A percentile compares a stretch with the other conserved stretches of the same genome.
Conservation (phyloP, 2,329 filamentous ascomycete species). For the Seiridium unicorne region DNA sequence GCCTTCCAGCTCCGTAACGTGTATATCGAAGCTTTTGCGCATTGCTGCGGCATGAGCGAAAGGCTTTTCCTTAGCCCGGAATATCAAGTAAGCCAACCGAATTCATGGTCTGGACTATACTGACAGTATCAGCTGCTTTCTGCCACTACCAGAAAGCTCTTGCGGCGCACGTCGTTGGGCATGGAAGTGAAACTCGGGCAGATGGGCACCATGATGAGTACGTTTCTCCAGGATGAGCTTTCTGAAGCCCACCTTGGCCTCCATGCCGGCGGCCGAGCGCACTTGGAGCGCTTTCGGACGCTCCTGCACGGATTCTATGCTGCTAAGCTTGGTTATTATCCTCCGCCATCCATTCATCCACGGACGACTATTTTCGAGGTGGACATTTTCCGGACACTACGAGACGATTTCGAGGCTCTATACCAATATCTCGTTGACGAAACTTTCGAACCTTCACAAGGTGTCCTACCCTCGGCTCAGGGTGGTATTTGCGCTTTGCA, state of each 20-base stretch:
- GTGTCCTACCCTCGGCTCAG: constrained; percentile 52
- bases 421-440: constrained; percentile 71
- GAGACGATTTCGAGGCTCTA: constrained; percentile 66
- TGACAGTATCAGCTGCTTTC: constrained; percentile 41
- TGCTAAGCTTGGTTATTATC: constrained; percentile 69
- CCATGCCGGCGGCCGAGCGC: constrained; percentile 56
- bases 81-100: constrained; percentile 52
- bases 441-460: constrained; percentile 45
- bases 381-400: constrained; percentile 59
- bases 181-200: constrained; percentile 62
- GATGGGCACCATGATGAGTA: constrained; percentile 58
- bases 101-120: background rate
- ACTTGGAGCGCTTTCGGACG: constrained; percentile 70
- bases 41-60: constrained; percentile 77
- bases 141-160: constrained; percentile 59
- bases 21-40: constrained; percentile 72
- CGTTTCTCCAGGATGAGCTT: constrained; percentile 70
- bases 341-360: constrained; percentile 49
- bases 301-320: constrained; percentile 68
- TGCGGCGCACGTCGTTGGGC: constrained; percentile 61
- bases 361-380: constrained; percentile 53
- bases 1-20: constrained; percentile 60
- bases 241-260: constrained; percentile 66
- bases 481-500: constrained; percentile 72
- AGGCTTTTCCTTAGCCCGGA: constrained; percentile 55